Evolutionary conservation across 495 filamentous ascomycete genomes (phyloP), one percentile per base, ranked within the genome.

Genomic region (Daldinia grandis): DNA sequence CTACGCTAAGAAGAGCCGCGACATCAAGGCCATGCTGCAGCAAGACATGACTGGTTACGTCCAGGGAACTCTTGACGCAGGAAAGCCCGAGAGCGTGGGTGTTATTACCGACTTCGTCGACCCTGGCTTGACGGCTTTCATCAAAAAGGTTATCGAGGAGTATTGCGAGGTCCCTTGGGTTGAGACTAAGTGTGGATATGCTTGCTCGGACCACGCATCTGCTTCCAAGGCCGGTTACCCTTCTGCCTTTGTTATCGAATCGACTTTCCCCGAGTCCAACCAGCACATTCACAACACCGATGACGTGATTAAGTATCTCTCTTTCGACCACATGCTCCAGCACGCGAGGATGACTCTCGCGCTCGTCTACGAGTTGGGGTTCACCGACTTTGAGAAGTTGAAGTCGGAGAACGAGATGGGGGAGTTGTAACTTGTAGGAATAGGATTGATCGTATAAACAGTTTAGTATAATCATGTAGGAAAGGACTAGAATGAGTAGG

Each of bases 21-120:
- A 97, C 68, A 85, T 99, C 76, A 95, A 94, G 80, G 95, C 95
- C 25, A 98, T 99, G 95, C 85, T 99, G 49, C 96, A 99, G 83
- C 95, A 99, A 79, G 95, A 99, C 78, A 99, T 98, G 95, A 98
- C 95, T 1, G 95, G 95, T 9, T 98, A 90, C 77, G 85, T 93
- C 4, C 89, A 93, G 64, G 90, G 89, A 42, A 97, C 95, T 0
- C 81, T 96, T 15, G 89, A 93, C 62, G 92, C 93, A 12, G 94
- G 94, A 50, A 85, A 91, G 76, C 84, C 89, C 15, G 96, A 98
- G 83, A 89, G 88, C 25, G 91, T 98, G 3, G 94, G 95, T 27
- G 92, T 99, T 38, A 97, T 99, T 68, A 92, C 91, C 1, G 95
- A 99, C 79, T 98, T 83, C 74, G 96, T 98, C 24, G 90, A 98